Base-by-base conservation (phyloP, 164 flowering plant species). In the Buxus sempervirens region DNA sequence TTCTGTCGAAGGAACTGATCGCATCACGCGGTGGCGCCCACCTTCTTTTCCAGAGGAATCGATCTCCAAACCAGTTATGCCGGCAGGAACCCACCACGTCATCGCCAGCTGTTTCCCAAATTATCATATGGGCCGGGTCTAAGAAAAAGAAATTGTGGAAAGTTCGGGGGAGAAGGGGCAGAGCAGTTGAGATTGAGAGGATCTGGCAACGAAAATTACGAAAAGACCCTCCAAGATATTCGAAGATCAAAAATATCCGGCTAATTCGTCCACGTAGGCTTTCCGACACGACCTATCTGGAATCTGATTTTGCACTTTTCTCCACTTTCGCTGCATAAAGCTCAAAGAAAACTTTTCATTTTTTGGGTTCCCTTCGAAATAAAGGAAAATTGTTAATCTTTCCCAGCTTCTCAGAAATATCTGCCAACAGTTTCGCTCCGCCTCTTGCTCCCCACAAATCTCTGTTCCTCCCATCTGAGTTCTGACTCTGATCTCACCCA, bases 181-280 rank as follows among this genome's bases (percentile, higher is more conserved):
- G n/a, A n/a, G n/a, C n/a, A n/a, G n/a, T n/a, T n/a, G n/a, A n/a
- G n/a, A n/a, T n/a, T 20, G 21, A n/a, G 5, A 54, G 7, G 20
- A n/a, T 54, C 21, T 32, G 38, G 3, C 38, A 7, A 32, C 7
- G 38, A 3, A 45, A 45, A 45, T 45, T 45, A 45, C 51, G 51
- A 45, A 45, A 45, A 45, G 18, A 15, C 5, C 18, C 51, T 45
- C 1, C 14, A 45, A 45, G 51, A 45, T 45, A 10, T 45, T 45
- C 2, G 12, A 10, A 45, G 69, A 82, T 81, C 80, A 69, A 79
- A 86, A 81, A 77, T 78, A 86, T 84, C 82, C 71, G 63, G 74
- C 68, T 77, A 67, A 75, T 58, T 51, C 78, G 76, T 81, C 85
- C 90, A 86, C 84, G 84, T 79, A 63, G 75, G 81, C 74, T 68